Evolutionary conservation across 2,329 filamentous ascomycete genomes (phyloP), one percentile per base, ranked within the genome.

Genomic region (Colletotrichum spaethianum): DNA sequence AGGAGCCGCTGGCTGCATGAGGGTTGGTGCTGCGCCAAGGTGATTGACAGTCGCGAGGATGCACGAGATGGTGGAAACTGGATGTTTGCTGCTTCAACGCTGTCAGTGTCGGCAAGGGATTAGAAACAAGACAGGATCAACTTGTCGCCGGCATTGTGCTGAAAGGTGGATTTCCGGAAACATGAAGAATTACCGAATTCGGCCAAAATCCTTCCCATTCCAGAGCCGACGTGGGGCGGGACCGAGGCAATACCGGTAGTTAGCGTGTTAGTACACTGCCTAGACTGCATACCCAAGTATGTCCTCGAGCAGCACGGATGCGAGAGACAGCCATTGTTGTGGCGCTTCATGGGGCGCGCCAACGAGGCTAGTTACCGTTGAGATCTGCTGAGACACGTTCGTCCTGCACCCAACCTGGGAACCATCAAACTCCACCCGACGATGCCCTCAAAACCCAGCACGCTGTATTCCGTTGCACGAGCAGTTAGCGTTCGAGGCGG

Each of bases 1-100:
- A 55, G 61, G 31, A 55, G 23, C 36, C 44, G 36, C 6, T 23
- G 28, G 11, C 23, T 9, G 12, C 4, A 46, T 14, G 48, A 63
- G 61, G 36, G 61, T 48, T 63, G 33, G 7, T 8, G 50, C 36
- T 44, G 26, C 26, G 48, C 61, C 36, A 63, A 63, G 48, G 12
- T 42, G 61, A 53, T n/a, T 1, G 26, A 33, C 36, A 42, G 12
- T 33, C 9, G 46, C 8, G 20, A 20, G 26, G 7, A 42, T 42
- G 48, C 48, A 31, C 23, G 4, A 26, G 18, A 23, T 44, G 18
- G n/a, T 33, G 26, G 26, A 11, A 31, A 42, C 33, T 20, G 9
- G 33, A 36, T 11, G 26, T 5, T 23, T 14, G 20, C 5, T 23
- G 18, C 33, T 53, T 63, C 33, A 16, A 20, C 14, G 16, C 26